Percentiles rank a stretch among this genome's conserved stretches.
Conservation (phyloP, 805 yeast genomes). For the Candida nonsorbophila region DNA sequence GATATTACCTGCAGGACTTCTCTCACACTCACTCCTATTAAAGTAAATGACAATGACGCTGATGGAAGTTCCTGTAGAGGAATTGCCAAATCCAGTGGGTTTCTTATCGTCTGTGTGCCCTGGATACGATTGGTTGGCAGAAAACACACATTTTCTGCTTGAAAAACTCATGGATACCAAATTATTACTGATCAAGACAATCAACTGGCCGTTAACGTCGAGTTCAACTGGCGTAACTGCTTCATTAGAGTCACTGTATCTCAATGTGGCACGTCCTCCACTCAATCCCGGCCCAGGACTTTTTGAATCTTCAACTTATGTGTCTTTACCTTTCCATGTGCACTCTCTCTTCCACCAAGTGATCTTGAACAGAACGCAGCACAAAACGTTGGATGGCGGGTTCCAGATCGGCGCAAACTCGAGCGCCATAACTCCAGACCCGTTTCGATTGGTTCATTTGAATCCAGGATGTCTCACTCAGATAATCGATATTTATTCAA, state of each 20-base stretch:
- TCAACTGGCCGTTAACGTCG: constrained; percentile 23
- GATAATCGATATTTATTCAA: constrained; percentile 11
- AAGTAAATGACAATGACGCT: no score
- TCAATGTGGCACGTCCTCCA: constrained; percentile 35
- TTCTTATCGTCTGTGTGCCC: constrained; percentile 35
- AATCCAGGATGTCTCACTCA: constrained; percentile 48
- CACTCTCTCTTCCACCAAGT: constrained; percentile 34
- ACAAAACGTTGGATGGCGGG: constrained; percentile 36
- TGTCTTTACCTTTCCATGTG: constrained; percentile 46
- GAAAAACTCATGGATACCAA: no score
- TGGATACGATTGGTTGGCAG: constrained; percentile 23
- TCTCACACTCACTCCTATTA: no score
- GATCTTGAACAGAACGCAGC: constrained; percentile 24
- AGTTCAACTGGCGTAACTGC: constrained; percentile 10
- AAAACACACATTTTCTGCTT: constrained; percentile 27
- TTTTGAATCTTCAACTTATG: constrained; percentile 46
- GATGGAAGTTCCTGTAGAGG: constrained; percentile 11
- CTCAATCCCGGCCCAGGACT: constrained; percentile 17
- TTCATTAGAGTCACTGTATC: constrained; percentile 18
- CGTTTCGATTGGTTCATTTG: constrained; percentile 46
- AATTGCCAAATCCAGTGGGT: constrained; percentile 21
- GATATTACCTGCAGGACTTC: no score
- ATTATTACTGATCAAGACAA: no score
- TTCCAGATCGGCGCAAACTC: constrained; percentile 49
- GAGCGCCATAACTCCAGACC: constrained; percentile 49